Evolutionary conservation across 2,329 filamentous ascomycete species (phyloP).

Genomic region (Fusarium armeniacum): DNA sequence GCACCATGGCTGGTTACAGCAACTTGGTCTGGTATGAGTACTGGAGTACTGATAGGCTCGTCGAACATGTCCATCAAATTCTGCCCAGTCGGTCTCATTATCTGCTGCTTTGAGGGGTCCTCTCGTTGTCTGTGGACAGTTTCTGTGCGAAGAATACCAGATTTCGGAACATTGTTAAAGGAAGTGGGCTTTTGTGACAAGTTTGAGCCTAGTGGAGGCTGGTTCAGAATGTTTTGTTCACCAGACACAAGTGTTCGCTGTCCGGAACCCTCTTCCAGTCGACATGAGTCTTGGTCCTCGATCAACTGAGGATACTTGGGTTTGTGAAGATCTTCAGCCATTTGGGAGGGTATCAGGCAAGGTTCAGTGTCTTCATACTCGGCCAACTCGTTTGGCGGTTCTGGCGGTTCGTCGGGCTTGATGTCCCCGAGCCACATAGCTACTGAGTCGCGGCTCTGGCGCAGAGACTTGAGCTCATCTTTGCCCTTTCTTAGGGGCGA

Average conservation of each 20-base stretch:
- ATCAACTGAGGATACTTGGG: background rate
- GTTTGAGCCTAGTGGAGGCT: conserved; percentile 21
- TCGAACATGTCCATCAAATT: conserved; percentile 40
- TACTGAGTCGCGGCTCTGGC: conserved; percentile 5
- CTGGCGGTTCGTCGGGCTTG: background rate
- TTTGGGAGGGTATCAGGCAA: background rate
- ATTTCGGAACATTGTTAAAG: conserved; percentile 10
- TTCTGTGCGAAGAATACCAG: background rate
- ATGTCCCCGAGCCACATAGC: conserved; percentile 21
- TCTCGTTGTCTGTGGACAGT: background rate
- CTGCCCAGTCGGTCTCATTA: background rate
- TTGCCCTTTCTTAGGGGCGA: background rate
- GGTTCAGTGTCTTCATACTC: background rate
- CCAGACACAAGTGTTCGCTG: background rate
- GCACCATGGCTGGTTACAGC: too few species aligned
- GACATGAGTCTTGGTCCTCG: background rate
- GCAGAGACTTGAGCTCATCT: background rate
- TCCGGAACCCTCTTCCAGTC: background rate
- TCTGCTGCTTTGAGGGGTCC: background rate
- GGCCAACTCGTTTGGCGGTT: background rate
- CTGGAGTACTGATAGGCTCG: conserved; percentile 20
- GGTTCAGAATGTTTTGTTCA: background rate
- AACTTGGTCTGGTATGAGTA: conserved; percentile 32
- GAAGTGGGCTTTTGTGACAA: conserved; percentile 8
- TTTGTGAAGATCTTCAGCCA: background rate